Base-by-base conservation (phyloP, 495 filamentous ascomycete genomes). In the Cladorrhinum samala region DNA sequence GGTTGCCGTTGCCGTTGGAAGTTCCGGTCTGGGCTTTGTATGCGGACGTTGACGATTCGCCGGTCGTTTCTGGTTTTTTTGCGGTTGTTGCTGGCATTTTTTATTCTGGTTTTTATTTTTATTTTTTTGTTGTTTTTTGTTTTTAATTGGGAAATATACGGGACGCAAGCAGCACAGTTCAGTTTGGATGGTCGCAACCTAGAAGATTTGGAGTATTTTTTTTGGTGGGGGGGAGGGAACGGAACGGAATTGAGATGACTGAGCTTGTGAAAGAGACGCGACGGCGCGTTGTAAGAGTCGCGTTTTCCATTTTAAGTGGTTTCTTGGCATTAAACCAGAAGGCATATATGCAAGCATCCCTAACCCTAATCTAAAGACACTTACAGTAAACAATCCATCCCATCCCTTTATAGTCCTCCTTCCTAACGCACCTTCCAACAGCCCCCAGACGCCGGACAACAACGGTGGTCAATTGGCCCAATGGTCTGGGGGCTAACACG, bases 11-110 rank as follows among this genome's bases (percentile, higher is more conserved):
- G 11, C 82, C 73, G 46, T 78, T 74, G n/a, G 84, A 11, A 33
- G 27, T 11, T n/a, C n/a, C 71, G 44, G 81, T 84, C 42, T 84
- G 70, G 9, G 80, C 82, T 67, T 82, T 83, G 53, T 83, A 75
- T 17, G 83, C 86, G 21, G 83, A 77, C 8, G 82, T 83, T 13
- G 92, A 95, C 9, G 91, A 93, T 68, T 96, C 90, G 55, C 79
- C 80, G 52, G 53, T 69, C 14, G 66, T 62, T 58, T 75, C 74
- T 62, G 64, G 23, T 45, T 70, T 73, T 54, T 62, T 62, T 53
- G 70, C 50, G 19, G 74, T 74, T 52, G 64, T 63, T 52, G 71
- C 52, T 27, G 75, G 65, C 75, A 77, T 74, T 37, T 63, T 64
- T 53, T 46, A 27, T 17, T 18, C 14, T 21, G 46, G 17, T 41